Percentiles rank a stretch among this genome's conserved stretches.
Evolutionary conservation across 2,329 filamentous ascomycete genomes (phyloP).

Genomic region (Arthrobotrys megalospora): DNA sequence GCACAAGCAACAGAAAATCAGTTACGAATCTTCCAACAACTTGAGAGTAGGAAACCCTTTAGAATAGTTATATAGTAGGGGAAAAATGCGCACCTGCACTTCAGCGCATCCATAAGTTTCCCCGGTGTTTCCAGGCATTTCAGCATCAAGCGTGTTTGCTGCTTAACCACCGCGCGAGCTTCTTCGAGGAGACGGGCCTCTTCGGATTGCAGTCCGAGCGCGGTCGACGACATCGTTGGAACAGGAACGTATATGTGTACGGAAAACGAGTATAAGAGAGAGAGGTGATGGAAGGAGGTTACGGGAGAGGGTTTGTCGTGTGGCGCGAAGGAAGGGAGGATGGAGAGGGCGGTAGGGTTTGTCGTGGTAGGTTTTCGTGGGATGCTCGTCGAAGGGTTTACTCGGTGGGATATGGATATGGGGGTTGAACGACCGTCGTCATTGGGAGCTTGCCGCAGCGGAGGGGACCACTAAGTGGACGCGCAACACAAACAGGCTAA

Average conservation of each 20-base stretch:
- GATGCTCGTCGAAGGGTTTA: slow-evolving; percentile 28
- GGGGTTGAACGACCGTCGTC: slow-evolving; percentile 47
- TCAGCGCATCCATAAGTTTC: slow-evolving; percentile 99
- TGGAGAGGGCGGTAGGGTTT: background rate
- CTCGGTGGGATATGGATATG: slow-evolving; percentile 19
- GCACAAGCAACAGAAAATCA: background rate
- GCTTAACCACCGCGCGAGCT: slow-evolving; percentile 94
- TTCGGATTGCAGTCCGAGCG: slow-evolving; percentile 60
- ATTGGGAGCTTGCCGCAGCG: slow-evolving; percentile 39
- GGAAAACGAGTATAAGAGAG: background rate
- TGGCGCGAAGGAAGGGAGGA: slow-evolving; percentile 1
- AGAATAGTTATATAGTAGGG: background rate
- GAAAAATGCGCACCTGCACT: slow-evolving; percentile 85
- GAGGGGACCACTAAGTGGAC: slow-evolving; percentile 34
- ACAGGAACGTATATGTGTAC: background rate
- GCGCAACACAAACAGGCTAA: slow-evolving; percentile 55
- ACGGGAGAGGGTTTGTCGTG: slow-evolving; percentile 9
- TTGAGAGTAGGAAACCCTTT: background rate
- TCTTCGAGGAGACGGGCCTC: slow-evolving; percentile 92
- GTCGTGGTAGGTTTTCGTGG: slow-evolving; percentile 4
- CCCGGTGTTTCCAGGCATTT: slow-evolving; percentile 96
- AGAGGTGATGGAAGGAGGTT: background rate
- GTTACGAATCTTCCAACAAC: background rate
- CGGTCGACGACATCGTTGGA: slow-evolving; percentile 51
- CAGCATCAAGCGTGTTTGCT: slow-evolving; percentile 97